Evolutionary conservation across 208 protist species (phyloP).

Genomic region (Crithidia expoeki): DNA sequence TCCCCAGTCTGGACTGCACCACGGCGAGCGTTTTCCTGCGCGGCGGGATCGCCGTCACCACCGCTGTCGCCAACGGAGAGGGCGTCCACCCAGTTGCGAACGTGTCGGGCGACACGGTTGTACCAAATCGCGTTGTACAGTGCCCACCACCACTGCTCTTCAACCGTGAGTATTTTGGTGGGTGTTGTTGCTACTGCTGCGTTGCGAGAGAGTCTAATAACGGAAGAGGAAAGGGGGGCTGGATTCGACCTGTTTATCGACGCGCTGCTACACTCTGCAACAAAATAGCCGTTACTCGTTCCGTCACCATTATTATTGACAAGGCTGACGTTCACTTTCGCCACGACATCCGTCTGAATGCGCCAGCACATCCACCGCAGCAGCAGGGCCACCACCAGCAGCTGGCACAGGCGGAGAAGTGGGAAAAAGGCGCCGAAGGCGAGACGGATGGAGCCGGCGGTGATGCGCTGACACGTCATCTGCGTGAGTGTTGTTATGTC

Average conservation of each 20-base stretch:
- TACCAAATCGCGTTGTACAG: constrained; percentile 17
- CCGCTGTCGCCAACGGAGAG: background rate
- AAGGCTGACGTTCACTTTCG: background rate
- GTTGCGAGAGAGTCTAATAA: background rate
- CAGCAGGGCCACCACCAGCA: constrained; percentile 27
- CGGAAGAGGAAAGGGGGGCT: background rate
- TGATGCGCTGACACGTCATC: constrained; percentile 24
- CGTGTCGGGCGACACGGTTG: background rate
- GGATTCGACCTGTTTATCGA: background rate
- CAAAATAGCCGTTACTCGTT: too few relatives aligned
- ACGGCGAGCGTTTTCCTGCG: background rate
- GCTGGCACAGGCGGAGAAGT: constrained; percentile 13
- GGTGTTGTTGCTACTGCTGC: background rate
- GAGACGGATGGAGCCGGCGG: constrained; percentile 10
- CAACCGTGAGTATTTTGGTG: background rate
- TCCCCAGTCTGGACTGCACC: background rate
- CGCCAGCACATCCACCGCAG: constrained; percentile 32
- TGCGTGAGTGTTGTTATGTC: constrained; percentile 28
- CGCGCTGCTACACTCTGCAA: background rate
- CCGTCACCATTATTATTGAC: background rate
- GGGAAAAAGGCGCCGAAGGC: constrained; percentile 24
- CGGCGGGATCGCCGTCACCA: background rate
- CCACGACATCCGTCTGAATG: constrained; percentile 1
- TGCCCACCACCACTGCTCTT: constrained; percentile 18
- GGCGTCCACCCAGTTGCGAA: constrained; percentile 3